Base-by-base conservation (phyloP, 768 basidiomycete genomes). In the Hemileccinum impolitum region DNA sequence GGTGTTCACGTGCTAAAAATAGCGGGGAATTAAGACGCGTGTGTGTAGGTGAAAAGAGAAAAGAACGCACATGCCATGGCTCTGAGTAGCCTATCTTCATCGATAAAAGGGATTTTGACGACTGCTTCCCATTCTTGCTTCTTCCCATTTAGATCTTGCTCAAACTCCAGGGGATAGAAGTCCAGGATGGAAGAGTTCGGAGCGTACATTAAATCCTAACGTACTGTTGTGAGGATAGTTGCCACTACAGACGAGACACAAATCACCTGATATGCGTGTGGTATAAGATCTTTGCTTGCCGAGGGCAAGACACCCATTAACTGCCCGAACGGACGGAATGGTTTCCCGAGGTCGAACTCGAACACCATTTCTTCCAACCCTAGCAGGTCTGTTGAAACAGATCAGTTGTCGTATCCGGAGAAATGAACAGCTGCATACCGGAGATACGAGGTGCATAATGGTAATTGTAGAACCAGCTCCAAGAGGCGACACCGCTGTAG, bases 401-500 rank as follows among this genome's bases (percentile, higher is more conserved):
- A 10, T 54, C 15, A 51, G 50, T 43, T 23, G 31, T 43, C 49
- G 12, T 32, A 21, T 12, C 8, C 4, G 21, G 3, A 38, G 9
- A 30, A 23, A 19, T 30, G 31, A 9, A 38, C 30, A 32, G 17
- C 14, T 6, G 63, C 77, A 45, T 59, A 94, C 95, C 95, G 17
- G 93, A 92, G 47, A 98, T 97, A 25, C 94, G 83, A 18, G 96
- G 96, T 0, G 96, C 89, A 66, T 94, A 99, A 64, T 99, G 95
- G 66, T 97, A 98, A 67, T 94, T 75, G 70, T 98, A 98, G 73
- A 95, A 99, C 96, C 96, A 98, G 18, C 90, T 81, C 96, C 96
- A 99, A 14, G 92, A 94, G 6, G 93, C 89, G 15, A 98, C 94
- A 6, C 96, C 96, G 53, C 88, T 82, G 67, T 97, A 98, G 66